Percentiles rank a stretch among this genome's conserved stretches.
phyloP scores from a whole-genome alignment of 2,329 filamentous ascomycete species.

The Aspergillus carbonarius region DNA sequence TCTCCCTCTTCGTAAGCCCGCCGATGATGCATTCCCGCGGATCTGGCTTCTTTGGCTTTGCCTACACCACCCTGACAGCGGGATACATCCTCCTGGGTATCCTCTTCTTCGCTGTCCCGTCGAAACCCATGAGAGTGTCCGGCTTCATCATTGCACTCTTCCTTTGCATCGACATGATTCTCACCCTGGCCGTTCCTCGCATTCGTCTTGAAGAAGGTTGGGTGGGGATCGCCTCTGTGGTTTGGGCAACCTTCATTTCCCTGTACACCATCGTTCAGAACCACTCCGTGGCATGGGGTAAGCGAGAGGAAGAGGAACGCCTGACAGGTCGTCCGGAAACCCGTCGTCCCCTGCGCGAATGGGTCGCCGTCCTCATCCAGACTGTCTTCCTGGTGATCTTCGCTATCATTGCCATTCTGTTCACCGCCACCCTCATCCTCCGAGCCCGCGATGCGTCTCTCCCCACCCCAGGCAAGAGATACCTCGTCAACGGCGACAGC shows the following conservation, averaged over 20 bases:
- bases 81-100: slow-evolving; percentile 73
- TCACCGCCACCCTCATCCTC: slow-evolving; percentile 76
- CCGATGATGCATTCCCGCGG: slow-evolving; percentile 82
- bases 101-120: slow-evolving; percentile 84
- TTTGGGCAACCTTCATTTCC: slow-evolving; percentile 78
- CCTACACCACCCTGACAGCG: slow-evolving; percentile 75
- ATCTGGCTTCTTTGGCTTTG: slow-evolving; percentile 88
- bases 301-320: slow-evolving; percentile 86
- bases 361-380: slow-evolving; percentile 75
- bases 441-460: slow-evolving; percentile 77
- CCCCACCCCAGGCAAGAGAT: slow-evolving; percentile 68
- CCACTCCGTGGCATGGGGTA: slow-evolving; percentile 84
- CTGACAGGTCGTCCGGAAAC: slow-evolving; percentile 87
- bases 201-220: slow-evolving; percentile 83
- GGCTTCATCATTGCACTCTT: slow-evolving; percentile 66
- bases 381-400: slow-evolving; percentile 70
- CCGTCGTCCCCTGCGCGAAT: slow-evolving; percentile 76
- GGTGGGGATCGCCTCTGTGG: slow-evolving; percentile 81
- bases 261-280: slow-evolving; percentile 78
- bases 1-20: slow-evolving; percentile 86
- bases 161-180: slow-evolving; percentile 71
- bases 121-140: slow-evolving; percentile 72
- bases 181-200: slow-evolving; percentile 72
- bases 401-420: slow-evolving; percentile 66
- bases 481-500: slow-evolving; percentile 78